Evolutionary conservation across 1,139 yeast genomes (phyloP).

Genomic region (Eremothecium sinecaudum): DNA sequence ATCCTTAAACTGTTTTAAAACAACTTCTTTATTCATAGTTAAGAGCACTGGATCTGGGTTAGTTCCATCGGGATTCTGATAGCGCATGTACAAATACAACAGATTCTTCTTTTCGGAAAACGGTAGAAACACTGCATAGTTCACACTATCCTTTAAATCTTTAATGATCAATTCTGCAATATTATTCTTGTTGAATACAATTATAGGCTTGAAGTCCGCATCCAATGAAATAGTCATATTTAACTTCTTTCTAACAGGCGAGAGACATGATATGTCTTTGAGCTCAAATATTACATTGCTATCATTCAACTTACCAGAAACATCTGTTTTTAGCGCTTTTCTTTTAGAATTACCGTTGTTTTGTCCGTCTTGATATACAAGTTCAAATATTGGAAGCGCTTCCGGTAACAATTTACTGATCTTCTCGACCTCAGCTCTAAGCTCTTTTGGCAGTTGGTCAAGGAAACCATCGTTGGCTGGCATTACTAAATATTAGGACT

Average conservation of each 20-base stretch:
- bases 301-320: conserved; percentile 25
- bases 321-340: conserved; percentile 10
- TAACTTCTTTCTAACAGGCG: conserved; percentile 44
- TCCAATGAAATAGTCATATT: conserved; percentile 27
- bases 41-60: conserved; percentile 38
- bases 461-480: conserved; percentile 12
- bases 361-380: conserved; percentile 19
- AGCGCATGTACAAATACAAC: conserved; percentile 35
- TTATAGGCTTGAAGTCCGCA: conserved; percentile 28
- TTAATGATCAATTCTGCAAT: conserved; percentile 30
- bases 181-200: conserved; percentile 36
- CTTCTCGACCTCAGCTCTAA: conserved; percentile 21
- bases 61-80: conserved; percentile 27
- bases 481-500: no score
- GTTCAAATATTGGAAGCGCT: conserved; percentile 20
- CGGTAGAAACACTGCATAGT: conserved; percentile 39
- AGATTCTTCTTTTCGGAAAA: conserved; percentile 41
- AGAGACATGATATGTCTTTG: conserved; percentile 40
- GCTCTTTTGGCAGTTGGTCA: conserved; percentile 15
- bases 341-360: conserved; percentile 19
- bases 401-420: conserved; percentile 18
- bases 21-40: conserved; percentile 35
- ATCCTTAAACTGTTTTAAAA: conserved; percentile 34
- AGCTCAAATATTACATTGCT: conserved; percentile 38
- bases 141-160: conserved; percentile 34